Percentiles rank a stretch among this genome's conserved stretches.
These are phyloP conservation scores for Trypanosoma scelopori DNA, from an alignment of 208 protist genomes.

Conservation along the genomic window DNA sequence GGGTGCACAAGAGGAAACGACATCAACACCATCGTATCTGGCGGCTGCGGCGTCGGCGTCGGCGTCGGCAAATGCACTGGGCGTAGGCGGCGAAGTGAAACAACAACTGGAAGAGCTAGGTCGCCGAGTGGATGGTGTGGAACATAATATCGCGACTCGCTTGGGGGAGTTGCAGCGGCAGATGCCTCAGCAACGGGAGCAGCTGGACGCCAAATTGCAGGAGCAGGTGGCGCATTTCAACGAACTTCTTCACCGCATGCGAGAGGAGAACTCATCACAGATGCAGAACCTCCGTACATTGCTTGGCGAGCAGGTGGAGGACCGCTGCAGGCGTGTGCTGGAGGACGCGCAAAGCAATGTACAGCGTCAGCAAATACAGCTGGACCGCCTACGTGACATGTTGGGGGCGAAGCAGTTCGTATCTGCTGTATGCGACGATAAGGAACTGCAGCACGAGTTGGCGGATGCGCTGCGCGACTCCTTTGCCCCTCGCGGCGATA, in stretches of 20 bases:
- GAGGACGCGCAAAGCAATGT: background rate
- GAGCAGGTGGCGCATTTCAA: slow-evolving; percentile 13
- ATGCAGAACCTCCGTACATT: slow-evolving; percentile 9
- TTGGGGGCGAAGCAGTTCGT: background rate
- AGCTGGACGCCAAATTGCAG: too few relatives aligned
- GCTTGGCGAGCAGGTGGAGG: slow-evolving; percentile 6
- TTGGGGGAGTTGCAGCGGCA: background rate
- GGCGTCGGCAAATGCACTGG: background rate
- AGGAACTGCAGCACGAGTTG: slow-evolving; percentile 2
- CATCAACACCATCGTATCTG: background rate
- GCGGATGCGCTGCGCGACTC: background rate
- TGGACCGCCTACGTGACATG: slow-evolving; percentile 11
- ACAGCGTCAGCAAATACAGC: background rate
- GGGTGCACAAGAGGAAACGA: background rate
- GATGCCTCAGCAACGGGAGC: background rate
- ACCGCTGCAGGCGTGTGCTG: background rate
- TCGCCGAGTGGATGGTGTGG: background rate
- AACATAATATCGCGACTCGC: background rate
- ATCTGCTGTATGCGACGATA: slow-evolving; percentile 7
- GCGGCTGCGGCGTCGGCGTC: background rate
- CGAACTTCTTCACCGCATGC: slow-evolving; percentile 3
- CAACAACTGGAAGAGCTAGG: background rate
- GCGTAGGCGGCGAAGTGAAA: background rate
- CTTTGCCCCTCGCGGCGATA: slow-evolving; percentile 1
- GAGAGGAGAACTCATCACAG: slow-evolving; percentile 10